Evolutionary conservation across 148 eudicot genomes (phyloP).

Genomic region (Rhododendron ovatum): DNA sequence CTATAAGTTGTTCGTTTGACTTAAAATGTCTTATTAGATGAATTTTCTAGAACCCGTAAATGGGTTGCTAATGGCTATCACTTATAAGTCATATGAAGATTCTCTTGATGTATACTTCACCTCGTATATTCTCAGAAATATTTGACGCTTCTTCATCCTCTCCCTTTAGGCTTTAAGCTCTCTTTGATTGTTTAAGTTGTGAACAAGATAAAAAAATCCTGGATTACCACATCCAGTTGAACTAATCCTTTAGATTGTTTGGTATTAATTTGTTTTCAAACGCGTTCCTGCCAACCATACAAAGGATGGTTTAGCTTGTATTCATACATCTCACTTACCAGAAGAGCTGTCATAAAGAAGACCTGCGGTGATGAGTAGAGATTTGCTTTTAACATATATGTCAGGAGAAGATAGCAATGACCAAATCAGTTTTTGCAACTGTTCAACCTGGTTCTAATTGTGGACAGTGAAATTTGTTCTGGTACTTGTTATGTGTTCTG

Average conservation of each 20-base stretch:
- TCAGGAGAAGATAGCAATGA: slow-evolving; percentile 1
- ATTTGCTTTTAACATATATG: background rate
- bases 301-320: background rate
- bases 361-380: background rate
- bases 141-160: background rate
- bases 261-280: background rate
- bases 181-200: background rate
- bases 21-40: background rate
- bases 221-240: background rate
- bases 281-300: background rate
- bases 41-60: background rate
- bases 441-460: background rate
- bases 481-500: background rate
- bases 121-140: background rate
- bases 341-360: background rate
- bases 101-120: background rate
- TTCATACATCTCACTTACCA: background rate
- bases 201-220: background rate
- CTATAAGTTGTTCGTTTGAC: background rate
- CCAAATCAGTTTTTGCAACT: background rate
- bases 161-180: background rate
- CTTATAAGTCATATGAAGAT: background rate
- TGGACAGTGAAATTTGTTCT: background rate
- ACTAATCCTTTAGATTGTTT: background rate
- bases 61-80: background rate